Conservation (phyloP, 495 filamentous ascomycete species). For the Penicillium atrosanguineum region DNA sequence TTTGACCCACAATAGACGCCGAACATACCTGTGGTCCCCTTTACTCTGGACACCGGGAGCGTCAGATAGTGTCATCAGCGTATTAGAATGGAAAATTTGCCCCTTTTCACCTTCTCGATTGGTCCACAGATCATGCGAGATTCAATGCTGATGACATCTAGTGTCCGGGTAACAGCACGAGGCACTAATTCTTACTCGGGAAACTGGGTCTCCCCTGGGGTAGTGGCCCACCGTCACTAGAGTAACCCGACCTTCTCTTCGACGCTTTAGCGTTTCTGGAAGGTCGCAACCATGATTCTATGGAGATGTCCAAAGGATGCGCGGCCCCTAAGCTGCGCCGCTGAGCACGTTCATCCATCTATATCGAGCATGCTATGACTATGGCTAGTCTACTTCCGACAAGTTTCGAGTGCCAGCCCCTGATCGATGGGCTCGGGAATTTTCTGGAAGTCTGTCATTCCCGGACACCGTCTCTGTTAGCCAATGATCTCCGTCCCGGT, state of each 20-base stretch:
- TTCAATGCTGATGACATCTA: slow-evolving; percentile 1
- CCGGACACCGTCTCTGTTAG: not conserved
- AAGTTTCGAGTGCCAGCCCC: not conserved
- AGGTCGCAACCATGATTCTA: slow-evolving; percentile 16
- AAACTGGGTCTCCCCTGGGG: not conserved
- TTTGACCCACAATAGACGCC: slow-evolving; percentile 17
- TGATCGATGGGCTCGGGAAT: not conserved
- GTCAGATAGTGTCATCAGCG: not conserved
- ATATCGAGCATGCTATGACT: not conserved
- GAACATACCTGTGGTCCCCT: slow-evolving; percentile 3
- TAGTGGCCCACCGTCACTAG: slow-evolving; percentile 10
- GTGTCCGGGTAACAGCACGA: not conserved
- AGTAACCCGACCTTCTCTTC: slow-evolving; percentile 10
- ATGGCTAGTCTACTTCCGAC: slow-evolving; percentile 4
- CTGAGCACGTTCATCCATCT: not conserved
- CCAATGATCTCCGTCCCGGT: not conserved
- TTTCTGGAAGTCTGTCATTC: not conserved
- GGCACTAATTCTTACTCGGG: slow-evolving; percentile 1
- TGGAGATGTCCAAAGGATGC: slow-evolving; percentile 6
- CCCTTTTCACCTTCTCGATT: not conserved
- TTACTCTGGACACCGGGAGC: not conserved
- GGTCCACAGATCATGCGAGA: slow-evolving; percentile 7
- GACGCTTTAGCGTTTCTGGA: slow-evolving; percentile 21
- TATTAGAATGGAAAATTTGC: not conserved
- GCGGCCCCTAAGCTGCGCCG: slow-evolving; percentile 1